Conservation (phyloP, 2,329 filamentous ascomycete genomes). For the Ustulina deusta region DNA sequence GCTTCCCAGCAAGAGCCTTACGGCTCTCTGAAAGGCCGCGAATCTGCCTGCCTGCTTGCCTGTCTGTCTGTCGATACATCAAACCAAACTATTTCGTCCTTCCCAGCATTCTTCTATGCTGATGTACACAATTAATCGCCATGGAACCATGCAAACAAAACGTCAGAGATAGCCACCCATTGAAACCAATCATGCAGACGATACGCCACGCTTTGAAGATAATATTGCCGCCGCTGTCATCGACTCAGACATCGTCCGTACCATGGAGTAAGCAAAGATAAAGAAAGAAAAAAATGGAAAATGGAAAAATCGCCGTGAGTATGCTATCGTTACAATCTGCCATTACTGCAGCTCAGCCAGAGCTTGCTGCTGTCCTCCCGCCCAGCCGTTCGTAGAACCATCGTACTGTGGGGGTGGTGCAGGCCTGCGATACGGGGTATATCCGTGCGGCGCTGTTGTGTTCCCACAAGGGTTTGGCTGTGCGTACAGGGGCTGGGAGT, state of each 20-base stretch:
- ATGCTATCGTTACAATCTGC: not conserved
- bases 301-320: not conserved
- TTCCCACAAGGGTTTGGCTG: conserved; percentile 3
- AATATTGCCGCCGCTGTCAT: not conserved
- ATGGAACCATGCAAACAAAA: not conserved
- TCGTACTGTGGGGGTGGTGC: conserved; percentile 9
- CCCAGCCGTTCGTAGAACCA: conserved; percentile 18
- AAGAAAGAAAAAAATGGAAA: not conserved
- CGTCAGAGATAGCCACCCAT: not conserved
- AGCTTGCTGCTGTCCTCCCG: conserved; percentile 11
- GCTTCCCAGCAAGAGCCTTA: not conserved
- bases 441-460: not conserved
- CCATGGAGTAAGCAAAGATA: not conserved
- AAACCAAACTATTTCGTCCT: not conserved
- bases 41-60: no score
- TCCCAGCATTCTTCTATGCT: not conserved
- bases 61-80: conserved; percentile 10
- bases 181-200: conserved; percentile 20
- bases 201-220: conserved; percentile 20
- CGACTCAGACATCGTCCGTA: not conserved
- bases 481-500: conserved; percentile 4
- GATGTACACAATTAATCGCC: not conserved
- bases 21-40: not conserved
- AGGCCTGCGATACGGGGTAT: conserved; percentile 27
- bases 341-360: conserved; percentile 31